Evolutionary conservation across 768 basidiomycete genomes (phyloP).

Genomic region (Lactifluus rugatus): DNA sequence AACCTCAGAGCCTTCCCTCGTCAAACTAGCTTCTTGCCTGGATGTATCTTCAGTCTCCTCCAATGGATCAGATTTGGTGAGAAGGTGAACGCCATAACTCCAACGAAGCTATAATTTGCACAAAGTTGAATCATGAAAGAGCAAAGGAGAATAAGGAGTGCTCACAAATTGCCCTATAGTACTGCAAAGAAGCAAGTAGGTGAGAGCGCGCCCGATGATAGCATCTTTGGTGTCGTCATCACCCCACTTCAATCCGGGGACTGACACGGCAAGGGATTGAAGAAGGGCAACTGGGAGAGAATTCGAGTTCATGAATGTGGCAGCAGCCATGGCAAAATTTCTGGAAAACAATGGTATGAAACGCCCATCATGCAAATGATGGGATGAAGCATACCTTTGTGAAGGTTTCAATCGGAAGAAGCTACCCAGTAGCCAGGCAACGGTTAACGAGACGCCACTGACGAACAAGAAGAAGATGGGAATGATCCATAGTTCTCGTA

Average conservation of each 20-base stretch:
- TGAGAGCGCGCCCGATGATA: conserved; percentile 86
- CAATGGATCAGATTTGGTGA: conserved; percentile 46
- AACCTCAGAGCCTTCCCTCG: neutral
- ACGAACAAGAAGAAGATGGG: conserved; percentile 79
- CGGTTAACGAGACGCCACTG: conserved; percentile 56
- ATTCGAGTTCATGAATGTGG: conserved; percentile 93
- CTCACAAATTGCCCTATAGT: conserved; percentile 92
- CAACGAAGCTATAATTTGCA: conserved; percentile 57
- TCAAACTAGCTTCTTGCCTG: neutral
- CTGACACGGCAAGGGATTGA: conserved; percentile 79
- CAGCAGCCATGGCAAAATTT: conserved; percentile 68
- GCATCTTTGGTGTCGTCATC: conserved; percentile 69
- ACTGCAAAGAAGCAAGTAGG: conserved; percentile 85
- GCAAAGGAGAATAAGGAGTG: neutral
- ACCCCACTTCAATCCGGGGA: conserved; percentile 76
- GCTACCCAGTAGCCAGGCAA: conserved; percentile 54
- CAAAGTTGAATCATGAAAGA: neutral
- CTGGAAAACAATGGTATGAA: conserved; percentile 28
- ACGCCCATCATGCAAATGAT: too few species aligned
- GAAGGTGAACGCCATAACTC: conserved; percentile 83
- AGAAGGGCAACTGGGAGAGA: conserved; percentile 92
- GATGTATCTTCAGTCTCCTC: conserved; percentile 25
- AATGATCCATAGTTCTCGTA: conserved; percentile 75
- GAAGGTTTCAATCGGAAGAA: conserved; percentile 59
- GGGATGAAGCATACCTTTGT: conserved; percentile 51